Conservation (phyloP, 345 rosid species). For the Sapria himalayana region DNA sequence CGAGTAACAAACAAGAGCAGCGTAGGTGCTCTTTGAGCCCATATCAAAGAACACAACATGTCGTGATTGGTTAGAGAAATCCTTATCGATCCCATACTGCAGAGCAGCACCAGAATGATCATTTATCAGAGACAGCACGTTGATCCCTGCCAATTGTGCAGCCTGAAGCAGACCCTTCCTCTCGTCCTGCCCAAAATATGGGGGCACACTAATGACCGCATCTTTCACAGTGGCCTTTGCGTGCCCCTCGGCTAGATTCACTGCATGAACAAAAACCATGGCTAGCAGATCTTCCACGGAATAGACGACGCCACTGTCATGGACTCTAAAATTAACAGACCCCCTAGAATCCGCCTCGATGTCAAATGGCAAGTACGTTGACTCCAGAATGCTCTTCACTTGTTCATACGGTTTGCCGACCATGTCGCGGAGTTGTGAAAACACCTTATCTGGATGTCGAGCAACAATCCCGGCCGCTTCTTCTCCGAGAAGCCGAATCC, state of each 20-base stretch:
- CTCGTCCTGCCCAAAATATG: conserved; percentile 92
- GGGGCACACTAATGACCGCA: conserved; percentile 66
- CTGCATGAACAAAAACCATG: conserved; percentile 60
- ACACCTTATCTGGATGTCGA: conserved; percentile 67
- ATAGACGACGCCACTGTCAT: conserved; percentile 23
- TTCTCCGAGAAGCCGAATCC: conserved; percentile 55
- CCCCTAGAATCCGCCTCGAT: conserved; percentile 69
- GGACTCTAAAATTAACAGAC: conserved; percentile 31
- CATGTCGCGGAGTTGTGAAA: conserved; percentile 63
- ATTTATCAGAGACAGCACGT: conserved; percentile 55
- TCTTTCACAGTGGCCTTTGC: conserved; percentile 48
- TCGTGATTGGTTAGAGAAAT: conserved; percentile 68
- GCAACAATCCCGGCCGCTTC: conserved; percentile 90
- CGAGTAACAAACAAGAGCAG: conserved; percentile 74
- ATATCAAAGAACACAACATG: conserved; percentile 87
- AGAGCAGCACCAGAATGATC: conserved; percentile 95
- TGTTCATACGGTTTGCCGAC: conserved; percentile 56
- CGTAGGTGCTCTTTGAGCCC: conserved; percentile 86
- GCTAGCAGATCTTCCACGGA: conserved; percentile 76
- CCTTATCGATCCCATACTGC: conserved; percentile 96
- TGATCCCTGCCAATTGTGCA: conserved; percentile 78
- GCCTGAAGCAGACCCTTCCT: conserved; percentile 73
- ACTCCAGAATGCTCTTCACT: conserved; percentile 36
- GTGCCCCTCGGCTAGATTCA: conserved; percentile 61
- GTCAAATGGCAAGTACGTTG: conserved; percentile 52